phyloP scores from a whole-genome alignment of 2,329 filamentous ascomycete genomes.

The Rhynchosporium secalis region DNA sequence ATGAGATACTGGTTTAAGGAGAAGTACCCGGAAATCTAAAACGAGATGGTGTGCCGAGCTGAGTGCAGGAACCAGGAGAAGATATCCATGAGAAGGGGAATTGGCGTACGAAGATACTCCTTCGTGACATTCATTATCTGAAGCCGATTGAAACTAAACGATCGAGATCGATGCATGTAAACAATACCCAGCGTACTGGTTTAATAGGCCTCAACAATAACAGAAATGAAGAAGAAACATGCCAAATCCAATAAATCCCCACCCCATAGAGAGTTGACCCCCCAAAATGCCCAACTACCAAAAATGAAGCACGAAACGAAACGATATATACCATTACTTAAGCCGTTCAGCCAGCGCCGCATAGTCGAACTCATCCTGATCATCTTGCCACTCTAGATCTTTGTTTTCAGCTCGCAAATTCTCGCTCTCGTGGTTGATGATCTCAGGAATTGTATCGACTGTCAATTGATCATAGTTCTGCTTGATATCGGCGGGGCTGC shows the following conservation, averaged over 20 bases:
- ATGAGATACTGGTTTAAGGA: not conserved
- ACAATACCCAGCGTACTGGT: constrained; percentile 12
- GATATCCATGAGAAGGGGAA: too few relatives aligned
- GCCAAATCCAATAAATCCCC: not conserved
- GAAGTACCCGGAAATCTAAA: not conserved
- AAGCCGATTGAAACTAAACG: constrained; percentile 6
- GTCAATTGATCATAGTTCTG: constrained; percentile 1
- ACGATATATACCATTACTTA: constrained; percentile 17
- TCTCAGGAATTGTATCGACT: not conserved
- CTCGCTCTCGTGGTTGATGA: constrained; percentile 8
- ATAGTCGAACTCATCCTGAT: constrained; percentile 27
- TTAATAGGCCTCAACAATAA: constrained; percentile 3
- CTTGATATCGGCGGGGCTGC: not conserved
- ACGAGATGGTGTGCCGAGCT: not conserved
- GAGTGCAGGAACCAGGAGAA: not conserved
- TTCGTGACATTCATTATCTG: constrained; percentile 8
- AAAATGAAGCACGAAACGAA: not conserved
- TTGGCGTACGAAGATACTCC: not conserved
- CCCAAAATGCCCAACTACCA: not conserved
- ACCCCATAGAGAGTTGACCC: not conserved
- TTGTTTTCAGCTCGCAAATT: not conserved
- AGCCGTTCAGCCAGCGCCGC: constrained; percentile 21
- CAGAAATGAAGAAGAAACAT: constrained; percentile 9
- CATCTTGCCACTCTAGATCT: constrained; percentile 14
- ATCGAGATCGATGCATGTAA: not conserved